Evolutionary conservation across 768 basidiomycete species (phyloP), one percentile per base, ranked within the genome.

Genomic region (Trametes cinnabarina): DNA sequence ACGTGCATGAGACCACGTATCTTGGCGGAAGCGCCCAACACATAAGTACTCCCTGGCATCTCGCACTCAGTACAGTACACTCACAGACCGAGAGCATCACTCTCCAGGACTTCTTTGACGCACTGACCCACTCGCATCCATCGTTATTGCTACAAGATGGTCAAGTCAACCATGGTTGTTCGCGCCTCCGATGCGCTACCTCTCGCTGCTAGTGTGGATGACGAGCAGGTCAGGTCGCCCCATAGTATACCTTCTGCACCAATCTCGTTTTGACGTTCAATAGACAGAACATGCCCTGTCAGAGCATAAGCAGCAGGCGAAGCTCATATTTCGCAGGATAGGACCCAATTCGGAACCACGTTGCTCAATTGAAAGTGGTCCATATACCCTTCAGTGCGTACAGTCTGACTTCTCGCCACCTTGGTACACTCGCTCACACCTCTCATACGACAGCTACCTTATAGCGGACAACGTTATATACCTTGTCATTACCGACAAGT

Each of bases 251-350:
- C 11, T 1, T 22, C n/a, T 23, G 22, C 30, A 39, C 58, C 44
- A 47, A 48, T 26, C 34, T 32, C 20, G 40, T 47, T 61, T 57
- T 69, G 51, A 63, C 57, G 19, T 26, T 40, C 48, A 56, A 40
- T 35, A 98, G 96, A 97, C 93, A 63, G 95, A 98, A 73, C 88
- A 90, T 69, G 81, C 88, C 55, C 77, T 99, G 39, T 92, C 94
- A 69, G 97, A 98, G 74, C 94, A 98, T 79, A 99, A 99, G 72
- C 96, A 98, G 65, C 96, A 99, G 72, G 86, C 95, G 30, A 99
- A 99, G 73, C 82, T 99, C 65, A 88, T 99, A 66, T 98, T 98
- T 72, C 83, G 95, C 58, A 86, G 97, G 37, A 87, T 99, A 68
- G 92, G 91, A 25, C 85, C 93, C 43, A 94, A 98, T 72, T 87